phyloP scores from a whole-genome alignment of 495 filamentous ascomycete species.

The Penicillium arizonense region DNA sequence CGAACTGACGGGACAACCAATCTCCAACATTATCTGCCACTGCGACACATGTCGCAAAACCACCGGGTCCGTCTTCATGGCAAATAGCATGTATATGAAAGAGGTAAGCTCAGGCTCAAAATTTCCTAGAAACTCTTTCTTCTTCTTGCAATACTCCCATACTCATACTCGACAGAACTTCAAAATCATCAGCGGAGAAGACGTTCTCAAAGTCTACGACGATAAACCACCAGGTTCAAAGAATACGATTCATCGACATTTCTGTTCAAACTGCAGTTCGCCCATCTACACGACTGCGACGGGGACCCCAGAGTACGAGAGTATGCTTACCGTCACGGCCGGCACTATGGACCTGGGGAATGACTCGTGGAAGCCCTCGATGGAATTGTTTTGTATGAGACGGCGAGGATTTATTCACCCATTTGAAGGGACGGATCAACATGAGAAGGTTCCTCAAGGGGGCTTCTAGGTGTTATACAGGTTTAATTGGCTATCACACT shows the following conservation, averaged over 20 bases:
- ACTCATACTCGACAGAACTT: not conserved
- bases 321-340: not conserved
- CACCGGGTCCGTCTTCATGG: slow-evolving; percentile 17
- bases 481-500: too few relatives aligned
- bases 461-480: too few relatives aligned
- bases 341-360: slow-evolving; percentile 1
- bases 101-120: not conserved
- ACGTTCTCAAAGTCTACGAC: slow-evolving; percentile 4
- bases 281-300: not conserved
- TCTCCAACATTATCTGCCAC: slow-evolving; percentile 12
- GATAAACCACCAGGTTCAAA: not conserved
- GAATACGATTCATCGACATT: not conserved
- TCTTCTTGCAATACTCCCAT: too few relatives aligned
- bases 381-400: slow-evolving; percentile 2
- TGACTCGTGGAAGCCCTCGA: not conserved
- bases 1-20: slow-evolving; percentile 6
- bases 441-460: not conserved
- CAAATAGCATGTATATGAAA: slow-evolving; percentile 11
- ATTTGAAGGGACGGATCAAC: not conserved
- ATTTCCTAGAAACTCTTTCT: too few relatives aligned
- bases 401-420: not conserved
- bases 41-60: slow-evolving; percentile 16
- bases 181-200: slow-evolving; percentile 1
- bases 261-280: not conserved
- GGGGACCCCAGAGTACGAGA: not conserved